Conservation (phyloP, 2,329 filamentous ascomycete species). For the Fusarium nurragi region DNA sequence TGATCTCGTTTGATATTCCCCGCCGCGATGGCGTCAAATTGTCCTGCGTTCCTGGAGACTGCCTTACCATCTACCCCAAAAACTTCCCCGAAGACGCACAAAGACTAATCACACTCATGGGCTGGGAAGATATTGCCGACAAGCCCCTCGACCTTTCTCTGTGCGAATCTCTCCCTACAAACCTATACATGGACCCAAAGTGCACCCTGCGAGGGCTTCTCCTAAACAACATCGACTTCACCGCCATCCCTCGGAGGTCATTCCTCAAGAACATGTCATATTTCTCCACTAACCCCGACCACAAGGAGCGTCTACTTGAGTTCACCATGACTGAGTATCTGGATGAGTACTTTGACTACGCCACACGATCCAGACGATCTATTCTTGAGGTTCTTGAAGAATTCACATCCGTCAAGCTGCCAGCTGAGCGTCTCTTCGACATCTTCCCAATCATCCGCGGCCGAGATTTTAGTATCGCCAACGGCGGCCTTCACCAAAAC, state of each 20-base stretch:
- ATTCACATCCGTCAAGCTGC: conserved; percentile 84
- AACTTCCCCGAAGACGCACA: conserved; percentile 87
- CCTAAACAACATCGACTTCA: conserved; percentile 86
- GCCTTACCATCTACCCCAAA: conserved; percentile 83
- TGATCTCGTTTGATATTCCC: conserved; percentile 69
- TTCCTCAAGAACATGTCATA: conserved; percentile 85
- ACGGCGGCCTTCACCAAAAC: conserved; percentile 63
- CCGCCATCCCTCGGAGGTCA: conserved; percentile 84
- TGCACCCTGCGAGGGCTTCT: conserved; percentile 79
- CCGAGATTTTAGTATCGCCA: conserved; percentile 94
- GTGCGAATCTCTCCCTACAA: conserved; percentile 47
- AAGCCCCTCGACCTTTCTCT: conserved; percentile 64
- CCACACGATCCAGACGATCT: conserved; percentile 85
- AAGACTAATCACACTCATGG: conserved; percentile 79
- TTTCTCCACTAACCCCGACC: conserved; percentile 75
- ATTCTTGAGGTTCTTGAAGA: conserved; percentile 94
- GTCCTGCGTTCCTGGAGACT: conserved; percentile 75
- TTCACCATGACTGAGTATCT: conserved; percentile 82
- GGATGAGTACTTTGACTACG: conserved; percentile 96
- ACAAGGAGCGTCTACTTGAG: conserved; percentile 83
- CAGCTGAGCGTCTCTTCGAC: conserved; percentile 75
- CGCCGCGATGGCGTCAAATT: conserved; percentile 32
- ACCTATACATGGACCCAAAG: conserved; percentile 51
- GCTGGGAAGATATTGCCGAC: conserved; percentile 80
- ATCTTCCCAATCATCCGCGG: conserved; percentile 85